Conservation (phyloP, 768 basidiomycete species). For the Panellus pusillus region DNA sequence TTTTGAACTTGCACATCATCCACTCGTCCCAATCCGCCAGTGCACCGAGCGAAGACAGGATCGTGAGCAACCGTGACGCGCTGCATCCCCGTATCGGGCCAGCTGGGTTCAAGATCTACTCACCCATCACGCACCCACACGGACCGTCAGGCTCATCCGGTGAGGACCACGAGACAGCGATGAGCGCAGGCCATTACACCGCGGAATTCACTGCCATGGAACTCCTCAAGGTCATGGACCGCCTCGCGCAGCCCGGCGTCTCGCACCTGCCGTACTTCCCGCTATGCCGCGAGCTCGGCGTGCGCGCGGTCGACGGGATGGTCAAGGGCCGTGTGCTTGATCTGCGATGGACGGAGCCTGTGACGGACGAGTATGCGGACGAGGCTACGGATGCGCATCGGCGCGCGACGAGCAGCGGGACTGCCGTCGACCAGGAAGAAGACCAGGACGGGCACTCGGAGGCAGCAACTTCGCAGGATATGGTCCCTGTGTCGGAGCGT, state of each 20-base stretch:
- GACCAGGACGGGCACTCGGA: constrained; percentile 22
- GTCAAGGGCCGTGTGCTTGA: constrained; percentile 75
- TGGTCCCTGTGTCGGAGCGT: constrained; percentile 37
- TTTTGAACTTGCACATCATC: constrained; percentile 85
- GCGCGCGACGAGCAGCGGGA: constrained; percentile 38
- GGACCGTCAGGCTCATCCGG: constrained; percentile 22
- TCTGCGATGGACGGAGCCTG: constrained; percentile 72
- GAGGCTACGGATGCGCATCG: constrained; percentile 27
- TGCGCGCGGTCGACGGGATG: constrained; percentile 83
- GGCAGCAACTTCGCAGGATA: constrained; percentile 15
- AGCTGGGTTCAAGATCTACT: constrained; percentile 64
- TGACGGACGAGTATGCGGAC: constrained; percentile 54
- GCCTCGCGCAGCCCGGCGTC: constrained; percentile 64
- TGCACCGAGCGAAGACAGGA: constrained; percentile 32
- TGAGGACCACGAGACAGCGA: constrained; percentile 29
- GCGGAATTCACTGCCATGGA: constrained; percentile 79
- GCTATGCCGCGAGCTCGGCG: constrained; percentile 81
- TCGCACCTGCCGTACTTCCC: constrained; percentile 76
- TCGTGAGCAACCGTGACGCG: constrained; percentile 43
- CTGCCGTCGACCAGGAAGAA: constrained; percentile 37
- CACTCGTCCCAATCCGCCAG: constrained; percentile 68
- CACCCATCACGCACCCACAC: constrained; percentile 38
- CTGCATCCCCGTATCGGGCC: constrained; percentile 60
- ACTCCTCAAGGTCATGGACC: constrained; percentile 78
- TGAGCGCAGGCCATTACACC: constrained; percentile 47